Evolutionary conservation across 1,284 basidiomycete genomes (phyloP), one percentile per base, ranked within the genome.

Genomic region (Apiotrichum laibachii): DNA sequence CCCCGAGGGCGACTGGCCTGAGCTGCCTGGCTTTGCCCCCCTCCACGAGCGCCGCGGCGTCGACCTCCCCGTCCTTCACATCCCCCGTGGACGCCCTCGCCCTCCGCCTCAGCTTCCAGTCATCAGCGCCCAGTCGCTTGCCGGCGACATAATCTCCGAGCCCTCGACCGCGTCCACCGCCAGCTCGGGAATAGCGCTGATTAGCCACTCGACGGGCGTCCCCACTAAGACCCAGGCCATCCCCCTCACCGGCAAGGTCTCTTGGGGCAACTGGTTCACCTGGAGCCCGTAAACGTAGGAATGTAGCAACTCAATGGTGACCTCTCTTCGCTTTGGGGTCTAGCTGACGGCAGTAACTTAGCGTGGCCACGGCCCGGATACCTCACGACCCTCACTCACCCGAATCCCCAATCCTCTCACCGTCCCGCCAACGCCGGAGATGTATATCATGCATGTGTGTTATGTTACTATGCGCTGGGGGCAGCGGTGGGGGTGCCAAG

Each of bases 401-500:
- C 21, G 9, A 16, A 45, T n/a, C 22, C 21, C 22, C 34, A 26
- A 12, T 26, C 21, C 47, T 34, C n/a, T 16, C 15, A 4, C 35
- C 18, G 19, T 10, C 33, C 21, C 19, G 18, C 9, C 9, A 5
- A 21, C 35, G n/a, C 16, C 44, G 34, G 52, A 45, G 44, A 45
- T 22, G 43, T 53, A 53, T 53, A 53, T 52, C 19, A 52, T 53
- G 51, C 51, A 53, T 53, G 51, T 44, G 51, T 19, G 48, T 50
- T 44, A 53, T 53, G 40, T 45, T 43, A 43, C 51, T 53, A 35
- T 53, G 51, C 42, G 51, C 39, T 52, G 26, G 50, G 21, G n/a
- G 33, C 37, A 11, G 15, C 18, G 44, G 26, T 22, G 33, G 42
- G 26, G 9, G 49, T 46, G 42, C 58, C 61, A 21, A 59, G 56